Evolutionary conservation across 2,329 filamentous ascomycete species (phyloP).

Genomic region (Akanthomyces lecanii): DNA sequence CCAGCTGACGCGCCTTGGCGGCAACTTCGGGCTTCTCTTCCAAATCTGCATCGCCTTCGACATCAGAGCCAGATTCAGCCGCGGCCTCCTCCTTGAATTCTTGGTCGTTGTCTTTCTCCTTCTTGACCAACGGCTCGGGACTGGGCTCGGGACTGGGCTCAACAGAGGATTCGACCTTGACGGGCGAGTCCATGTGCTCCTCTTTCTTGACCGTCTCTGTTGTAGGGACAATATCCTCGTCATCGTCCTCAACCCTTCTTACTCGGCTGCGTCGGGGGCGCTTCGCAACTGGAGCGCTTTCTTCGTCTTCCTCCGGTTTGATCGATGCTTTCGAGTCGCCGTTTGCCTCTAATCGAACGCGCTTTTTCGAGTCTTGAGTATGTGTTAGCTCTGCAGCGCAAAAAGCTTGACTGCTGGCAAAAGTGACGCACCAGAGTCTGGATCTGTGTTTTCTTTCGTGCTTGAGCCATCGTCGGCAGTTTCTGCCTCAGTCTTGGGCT

Average conservation of each 20-base stretch:
- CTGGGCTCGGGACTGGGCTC: conserved; percentile 12
- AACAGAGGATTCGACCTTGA: conserved; percentile 20
- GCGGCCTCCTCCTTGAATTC: conserved; percentile 24
- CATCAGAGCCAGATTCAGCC: conserved; percentile 35
- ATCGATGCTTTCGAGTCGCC: conserved; percentile 14
- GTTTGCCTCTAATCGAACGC: conserved; percentile 29
- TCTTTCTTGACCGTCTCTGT: conserved; percentile 34
- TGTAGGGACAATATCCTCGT: conserved; percentile 35
- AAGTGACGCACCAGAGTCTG: conserved; percentile 34
- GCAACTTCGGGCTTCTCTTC: conserved; percentile 65
- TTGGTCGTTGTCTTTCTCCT: conserved; percentile 22
- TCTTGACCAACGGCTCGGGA: conserved; percentile 15
- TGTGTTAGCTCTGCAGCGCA: background rate
- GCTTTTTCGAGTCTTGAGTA: conserved; percentile 43
- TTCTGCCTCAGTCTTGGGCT: conserved; percentile 35
- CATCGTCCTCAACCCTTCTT: conserved; percentile 47
- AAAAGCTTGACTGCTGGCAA: background rate
- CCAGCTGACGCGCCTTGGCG: conserved; percentile 72
- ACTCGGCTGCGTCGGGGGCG: conserved; percentile 45
- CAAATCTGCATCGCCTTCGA: conserved; percentile 46
- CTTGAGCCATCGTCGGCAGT: conserved; percentile 26
- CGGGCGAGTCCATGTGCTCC: conserved; percentile 18
- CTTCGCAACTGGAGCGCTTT: conserved; percentile 59
- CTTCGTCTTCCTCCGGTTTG: conserved; percentile 47
- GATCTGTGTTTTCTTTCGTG: conserved; percentile 36